Evolutionary conservation across 345 rosid species (phyloP), one percentile per base, ranked within the genome.

Genomic region (Clarkia xantiana): DNA sequence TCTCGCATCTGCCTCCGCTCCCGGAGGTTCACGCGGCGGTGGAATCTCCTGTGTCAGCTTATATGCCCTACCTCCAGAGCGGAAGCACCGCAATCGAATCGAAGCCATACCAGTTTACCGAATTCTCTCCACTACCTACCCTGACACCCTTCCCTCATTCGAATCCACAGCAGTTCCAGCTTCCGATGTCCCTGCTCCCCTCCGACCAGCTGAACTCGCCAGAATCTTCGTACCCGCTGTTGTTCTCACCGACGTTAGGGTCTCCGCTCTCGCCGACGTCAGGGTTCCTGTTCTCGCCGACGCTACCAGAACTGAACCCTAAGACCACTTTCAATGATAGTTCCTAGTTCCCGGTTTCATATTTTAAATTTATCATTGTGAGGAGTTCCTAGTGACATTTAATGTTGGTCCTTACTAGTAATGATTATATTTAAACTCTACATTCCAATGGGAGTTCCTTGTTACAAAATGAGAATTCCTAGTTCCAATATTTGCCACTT

Each of bases 201-300:
- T 84, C 80, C 12, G 98, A 96, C 14, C 84, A 90, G 68, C 50
- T 80, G 48, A 89, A 67, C 53, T 86, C 98, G 40, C 93, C 96
- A n/a, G n/a, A n/a, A n/a, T n/a, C n/a, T n/a, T n/a, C n/a, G 2
- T 62, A 71, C 53, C 76, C 96, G 57, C 46, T 68, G 55, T 62
- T 78, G 9, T 29, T 29, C 36, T 29, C 36, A 3, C 36, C 36
- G 1, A 29, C 36, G 36, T 29, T 10, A 29, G 36, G 36, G 46
- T 74, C 91, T 3, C 94, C 66, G 3, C 49, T 70, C 29, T 79
- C 97, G 6, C 87, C 36, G n/a, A n/a, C n/a, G n/a, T n/a, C n/a
- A n/a, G n/a, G n/a, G n/a, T n/a, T n/a, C n/a, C n/a, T n/a, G n/a
- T n/a, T n/a, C n/a, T n/a, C n/a, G n/a, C n/a, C n/a, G 36, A 29